phyloP scores from a whole-genome alignment of 805 yeast species.

The Teunomyces gatunensis region DNA sequence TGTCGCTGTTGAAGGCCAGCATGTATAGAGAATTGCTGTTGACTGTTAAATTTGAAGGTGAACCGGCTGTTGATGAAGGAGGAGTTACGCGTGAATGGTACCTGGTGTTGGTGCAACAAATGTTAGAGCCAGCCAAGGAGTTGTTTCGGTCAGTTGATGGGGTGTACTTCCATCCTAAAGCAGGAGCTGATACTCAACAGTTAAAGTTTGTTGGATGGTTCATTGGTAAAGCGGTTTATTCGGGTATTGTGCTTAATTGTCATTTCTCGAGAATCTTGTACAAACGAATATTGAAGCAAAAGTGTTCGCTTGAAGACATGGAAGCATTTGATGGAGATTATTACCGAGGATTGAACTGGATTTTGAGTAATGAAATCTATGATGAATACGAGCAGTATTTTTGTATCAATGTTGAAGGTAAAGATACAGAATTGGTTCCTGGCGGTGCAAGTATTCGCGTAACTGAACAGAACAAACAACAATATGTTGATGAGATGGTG shows the following conservation, averaged over 20 bases:
- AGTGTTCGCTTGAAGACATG: constrained; percentile 87
- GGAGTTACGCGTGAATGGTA: constrained; percentile 98
- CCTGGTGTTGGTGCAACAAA: constrained; percentile 87
- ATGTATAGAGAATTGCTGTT: constrained; percentile 71
- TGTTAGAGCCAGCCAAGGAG: constrained; percentile 94
- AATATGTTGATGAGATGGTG: constrained; percentile 81
- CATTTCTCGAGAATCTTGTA: constrained; percentile 95
- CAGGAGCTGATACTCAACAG: constrained; percentile 91
- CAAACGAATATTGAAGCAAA: constrained; percentile 74
- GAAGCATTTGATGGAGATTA: constrained; percentile 90
- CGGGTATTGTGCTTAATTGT: constrained; percentile 82
- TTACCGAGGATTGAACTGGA: constrained; percentile 90
- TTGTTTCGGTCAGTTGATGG: constrained; percentile 83
- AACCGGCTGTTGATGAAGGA: constrained; percentile 96
- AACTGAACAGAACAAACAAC: constrained; percentile 86
- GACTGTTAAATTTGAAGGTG: constrained; percentile 82
- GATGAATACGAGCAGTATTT: constrained; percentile 93
- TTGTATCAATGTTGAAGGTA: constrained; percentile 87
- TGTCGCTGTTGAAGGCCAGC: constrained; percentile 72
- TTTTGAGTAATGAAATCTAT: constrained; percentile 93
- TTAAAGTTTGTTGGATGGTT: constrained; percentile 88
- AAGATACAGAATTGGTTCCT: constrained; percentile 75
- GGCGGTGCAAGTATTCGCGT: constrained; percentile 82
- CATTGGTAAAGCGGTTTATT: constrained; percentile 91
- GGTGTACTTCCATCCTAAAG: constrained; percentile 93